Evolutionary conservation across 805 yeast species (phyloP).

Genomic region (Myxozyma geophila): DNA sequence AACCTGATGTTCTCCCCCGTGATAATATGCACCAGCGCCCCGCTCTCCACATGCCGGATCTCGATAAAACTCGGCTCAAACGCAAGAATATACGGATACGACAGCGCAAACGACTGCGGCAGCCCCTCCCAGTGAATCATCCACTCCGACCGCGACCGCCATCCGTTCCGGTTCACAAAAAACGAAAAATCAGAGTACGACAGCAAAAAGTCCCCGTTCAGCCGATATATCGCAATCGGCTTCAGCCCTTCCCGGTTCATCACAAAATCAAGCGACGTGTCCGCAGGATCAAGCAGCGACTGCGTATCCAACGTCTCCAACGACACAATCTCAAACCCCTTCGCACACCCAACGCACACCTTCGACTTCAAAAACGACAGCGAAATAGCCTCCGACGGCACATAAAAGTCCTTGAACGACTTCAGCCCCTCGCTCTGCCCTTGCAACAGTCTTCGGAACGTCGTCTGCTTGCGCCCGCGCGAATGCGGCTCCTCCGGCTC

Average conservation of each 20-base stretch:
- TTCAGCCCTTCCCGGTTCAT: slow-evolving; percentile 78
- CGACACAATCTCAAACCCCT: slow-evolving; percentile 94
- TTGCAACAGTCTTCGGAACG: slow-evolving; percentile 46
- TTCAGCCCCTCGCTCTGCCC: slow-evolving; percentile 63
- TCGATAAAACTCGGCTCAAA: slow-evolving; percentile 91
- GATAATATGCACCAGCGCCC: slow-evolving; percentile 83
- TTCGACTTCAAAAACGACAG: slow-evolving; percentile 87
- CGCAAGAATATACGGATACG: slow-evolving; percentile 91
- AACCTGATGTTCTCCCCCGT: slow-evolving; percentile 90
- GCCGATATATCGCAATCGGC: slow-evolving; percentile 89
- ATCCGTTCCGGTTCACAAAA: slow-evolving; percentile 91
- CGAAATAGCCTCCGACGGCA: slow-evolving; percentile 88
- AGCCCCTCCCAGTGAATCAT: slow-evolving; percentile 96
- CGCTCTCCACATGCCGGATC: slow-evolving; percentile 86
- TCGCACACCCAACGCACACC: slow-evolving; percentile 92
- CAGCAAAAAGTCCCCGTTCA: slow-evolving; percentile 84
- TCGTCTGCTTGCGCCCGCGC: slow-evolving; percentile 48
- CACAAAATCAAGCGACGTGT: slow-evolving; percentile 94
- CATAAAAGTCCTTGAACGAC: slow-evolving; percentile 75
- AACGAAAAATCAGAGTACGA: slow-evolving; percentile 93
- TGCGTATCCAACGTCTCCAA: slow-evolving; percentile 83
- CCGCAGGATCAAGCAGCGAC: slow-evolving; percentile 94
- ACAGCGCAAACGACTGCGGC: slow-evolving; percentile 88
- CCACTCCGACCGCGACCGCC: slow-evolving; percentile 95
- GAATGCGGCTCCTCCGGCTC: slow-evolving; percentile 79